phyloP scores from a whole-genome alignment of 176 grass and related monocot species.

The Rhipidocladum racemiflorum region DNA sequence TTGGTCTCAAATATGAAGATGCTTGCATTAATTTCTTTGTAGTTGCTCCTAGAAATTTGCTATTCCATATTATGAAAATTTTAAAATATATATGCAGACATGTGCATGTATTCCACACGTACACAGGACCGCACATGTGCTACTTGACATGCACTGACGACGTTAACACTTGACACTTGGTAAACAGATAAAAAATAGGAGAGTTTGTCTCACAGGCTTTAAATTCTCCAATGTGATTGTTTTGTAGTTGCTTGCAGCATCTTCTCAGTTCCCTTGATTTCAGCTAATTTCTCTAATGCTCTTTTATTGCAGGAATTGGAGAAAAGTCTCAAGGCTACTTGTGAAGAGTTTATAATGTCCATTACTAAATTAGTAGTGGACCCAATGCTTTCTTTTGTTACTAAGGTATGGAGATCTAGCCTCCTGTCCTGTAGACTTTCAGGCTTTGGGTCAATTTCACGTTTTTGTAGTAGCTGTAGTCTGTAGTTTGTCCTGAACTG shows the following conservation, averaged over 20 bases:
- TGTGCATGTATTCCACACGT: too few species aligned
- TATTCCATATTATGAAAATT: too few species aligned
- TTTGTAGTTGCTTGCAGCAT: slow-evolving; percentile 15
- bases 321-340: slow-evolving; percentile 87
- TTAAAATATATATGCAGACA: too few species aligned
- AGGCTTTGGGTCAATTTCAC: background rate
- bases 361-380: slow-evolving; percentile 95
- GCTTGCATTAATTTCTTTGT: background rate
- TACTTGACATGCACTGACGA: slow-evolving; percentile 2
- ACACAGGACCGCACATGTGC: background rate
- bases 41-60: too few species aligned
- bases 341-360: slow-evolving; percentile 99
- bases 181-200: slow-evolving; percentile 11
- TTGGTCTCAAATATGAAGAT: background rate
- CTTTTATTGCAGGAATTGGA: slow-evolving; percentile 79
- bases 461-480: background rate
- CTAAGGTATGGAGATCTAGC: slow-evolving; percentile 57
- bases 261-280: slow-evolving; percentile 21
- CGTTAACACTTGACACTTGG: background rate
- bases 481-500: background rate
- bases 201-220: too few species aligned
- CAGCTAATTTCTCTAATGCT: slow-evolving; percentile 1
- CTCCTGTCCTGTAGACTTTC: background rate
- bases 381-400: slow-evolving; percentile 97
- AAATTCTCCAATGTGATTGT: background rate